Conservation (phyloP, 768 basidiomycete species). For the Dentipellis sp. region DNA sequence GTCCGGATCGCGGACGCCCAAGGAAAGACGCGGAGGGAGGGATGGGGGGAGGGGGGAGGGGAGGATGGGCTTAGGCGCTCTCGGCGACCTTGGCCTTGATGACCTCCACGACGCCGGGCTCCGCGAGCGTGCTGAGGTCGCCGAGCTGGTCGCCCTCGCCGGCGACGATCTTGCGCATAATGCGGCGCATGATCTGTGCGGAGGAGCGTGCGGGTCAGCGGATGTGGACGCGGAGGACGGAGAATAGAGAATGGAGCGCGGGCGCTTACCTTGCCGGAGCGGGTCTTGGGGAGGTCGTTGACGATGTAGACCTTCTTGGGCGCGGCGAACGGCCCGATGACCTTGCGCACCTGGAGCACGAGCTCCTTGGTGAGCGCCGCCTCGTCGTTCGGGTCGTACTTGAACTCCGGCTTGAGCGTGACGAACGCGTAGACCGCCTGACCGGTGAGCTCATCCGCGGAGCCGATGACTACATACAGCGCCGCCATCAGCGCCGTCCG, state of each 20-base stretch:
- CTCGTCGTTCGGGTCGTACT: constrained; percentile 65
- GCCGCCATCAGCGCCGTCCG: constrained; percentile 1
- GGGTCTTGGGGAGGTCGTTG: constrained; percentile 84
- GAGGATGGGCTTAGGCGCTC: background rate
- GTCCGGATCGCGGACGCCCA: background rate
- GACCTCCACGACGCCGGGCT: constrained; percentile 75
- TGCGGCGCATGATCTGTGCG: constrained; percentile 80
- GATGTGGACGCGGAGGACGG: background rate
- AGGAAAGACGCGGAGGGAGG: background rate
- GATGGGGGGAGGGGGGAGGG: background rate
- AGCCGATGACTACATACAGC: constrained; percentile 57
- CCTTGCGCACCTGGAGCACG: constrained; percentile 90
- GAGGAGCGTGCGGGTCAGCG: background rate
- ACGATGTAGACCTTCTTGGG: constrained; percentile 90
- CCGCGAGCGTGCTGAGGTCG: constrained; percentile 88
- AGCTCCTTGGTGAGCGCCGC: constrained; percentile 74
- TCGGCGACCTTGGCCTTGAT: constrained; percentile 73
- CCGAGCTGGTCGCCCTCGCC: constrained; percentile 94
- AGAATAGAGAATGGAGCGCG: background rate
- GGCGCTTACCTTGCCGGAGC: constrained; percentile 75
- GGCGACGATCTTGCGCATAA: constrained; percentile 93
- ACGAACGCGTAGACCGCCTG: constrained; percentile 95
- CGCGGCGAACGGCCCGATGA: constrained; percentile 95
- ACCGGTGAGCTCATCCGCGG: constrained; percentile 80
- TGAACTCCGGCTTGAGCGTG: constrained; percentile 93